These are phyloP conservation scores for Xylaria sp. DNA, from an alignment of 2,329 filamentous ascomycete genomes.

Conservation along the genomic window DNA sequence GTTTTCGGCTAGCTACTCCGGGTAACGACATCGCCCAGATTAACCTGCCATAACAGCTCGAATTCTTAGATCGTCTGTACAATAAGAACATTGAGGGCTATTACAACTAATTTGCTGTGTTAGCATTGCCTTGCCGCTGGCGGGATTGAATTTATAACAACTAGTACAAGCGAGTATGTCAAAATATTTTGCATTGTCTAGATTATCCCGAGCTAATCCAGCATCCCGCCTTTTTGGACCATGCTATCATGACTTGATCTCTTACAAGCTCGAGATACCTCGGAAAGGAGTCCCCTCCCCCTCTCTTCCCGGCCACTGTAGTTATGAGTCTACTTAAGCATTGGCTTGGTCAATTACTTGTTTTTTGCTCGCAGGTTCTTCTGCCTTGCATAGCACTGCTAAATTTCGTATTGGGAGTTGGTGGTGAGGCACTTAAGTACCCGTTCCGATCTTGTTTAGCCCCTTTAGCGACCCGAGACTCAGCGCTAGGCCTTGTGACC, in stretches of 20 bases:
- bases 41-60: too few species aligned
- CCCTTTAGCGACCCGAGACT: conserved; percentile 95
- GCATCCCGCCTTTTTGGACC: conserved; percentile 10
- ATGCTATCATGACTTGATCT: conserved; percentile 17
- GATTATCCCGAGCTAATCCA: conserved; percentile 17
- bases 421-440: conserved; percentile 30
- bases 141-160: background rate
- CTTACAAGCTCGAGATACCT: conserved; percentile 9
- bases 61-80: too few species aligned
- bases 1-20: too few species aligned
- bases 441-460: conserved; percentile 76
- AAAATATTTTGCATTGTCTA: conserved; percentile 26
- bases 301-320: background rate
- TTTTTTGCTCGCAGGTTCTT: too few species aligned
- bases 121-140: background rate
- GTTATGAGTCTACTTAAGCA: conserved; percentile 10
- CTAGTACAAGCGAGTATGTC: background rate
- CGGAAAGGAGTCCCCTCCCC: conserved; percentile 21
- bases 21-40: too few species aligned
- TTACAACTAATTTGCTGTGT: too few species aligned
- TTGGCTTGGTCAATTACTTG: conserved; percentile 2
- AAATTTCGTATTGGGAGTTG: conserved; percentile 12
- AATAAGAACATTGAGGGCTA: too few species aligned
- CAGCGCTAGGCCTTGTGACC: conserved; percentile 91
- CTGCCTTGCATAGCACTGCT: conserved; percentile 5